These are phyloP conservation scores for Bondarzewia mesenterica DNA, from an alignment of 1,284 basidiomycete species.

Conservation along the genomic window DNA sequence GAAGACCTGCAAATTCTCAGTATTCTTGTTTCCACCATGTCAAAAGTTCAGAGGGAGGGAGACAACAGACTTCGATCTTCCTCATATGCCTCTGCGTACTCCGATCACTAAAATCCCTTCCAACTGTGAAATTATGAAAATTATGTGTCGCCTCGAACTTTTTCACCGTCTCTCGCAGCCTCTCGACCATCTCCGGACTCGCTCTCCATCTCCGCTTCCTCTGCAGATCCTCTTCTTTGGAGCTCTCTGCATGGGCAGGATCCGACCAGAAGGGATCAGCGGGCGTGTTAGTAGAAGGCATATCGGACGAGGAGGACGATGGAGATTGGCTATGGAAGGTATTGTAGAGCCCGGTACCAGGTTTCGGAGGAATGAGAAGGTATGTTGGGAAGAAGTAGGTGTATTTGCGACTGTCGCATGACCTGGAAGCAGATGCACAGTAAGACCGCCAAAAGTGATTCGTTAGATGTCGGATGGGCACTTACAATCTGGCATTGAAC, in stretches of 20 bases:
- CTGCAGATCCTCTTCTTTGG: conserved; percentile 44
- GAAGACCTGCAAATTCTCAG: conserved; percentile 40
- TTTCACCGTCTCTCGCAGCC: conserved; percentile 48
- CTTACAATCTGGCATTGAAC: conserved; percentile 86
- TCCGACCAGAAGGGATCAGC: conserved; percentile 42
- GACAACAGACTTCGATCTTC: conserved; percentile 60
- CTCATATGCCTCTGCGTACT: conserved; percentile 84
- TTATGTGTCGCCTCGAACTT: conserved; percentile 84
- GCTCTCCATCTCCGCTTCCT: conserved; percentile 69
- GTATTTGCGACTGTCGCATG: conserved; percentile 92
- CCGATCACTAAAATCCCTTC: conserved; percentile 76
- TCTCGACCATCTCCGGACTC: conserved; percentile 41
- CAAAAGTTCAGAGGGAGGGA: conserved; percentile 2
- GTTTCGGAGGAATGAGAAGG: conserved; percentile 86
- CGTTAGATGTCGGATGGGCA: conserved; percentile 9
- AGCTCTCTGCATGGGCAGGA: conserved; percentile 25
- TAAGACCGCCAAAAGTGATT: conserved; percentile 6
- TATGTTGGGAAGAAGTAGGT: conserved; percentile 97
- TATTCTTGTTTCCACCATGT: neutral
- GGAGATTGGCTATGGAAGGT: conserved; percentile 27
- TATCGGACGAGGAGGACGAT: conserved; percentile 9
- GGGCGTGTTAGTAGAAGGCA: neutral
- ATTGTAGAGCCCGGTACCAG: conserved; percentile 55
- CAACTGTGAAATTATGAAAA: conserved; percentile 97
- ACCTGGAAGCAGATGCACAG: conserved; percentile 32